A percentile compares a stretch with the other conserved stretches of the same genome.
Conservation (phyloP, 2,329 filamentous ascomycete species). For the Macroventuria anomochaeta region DNA sequence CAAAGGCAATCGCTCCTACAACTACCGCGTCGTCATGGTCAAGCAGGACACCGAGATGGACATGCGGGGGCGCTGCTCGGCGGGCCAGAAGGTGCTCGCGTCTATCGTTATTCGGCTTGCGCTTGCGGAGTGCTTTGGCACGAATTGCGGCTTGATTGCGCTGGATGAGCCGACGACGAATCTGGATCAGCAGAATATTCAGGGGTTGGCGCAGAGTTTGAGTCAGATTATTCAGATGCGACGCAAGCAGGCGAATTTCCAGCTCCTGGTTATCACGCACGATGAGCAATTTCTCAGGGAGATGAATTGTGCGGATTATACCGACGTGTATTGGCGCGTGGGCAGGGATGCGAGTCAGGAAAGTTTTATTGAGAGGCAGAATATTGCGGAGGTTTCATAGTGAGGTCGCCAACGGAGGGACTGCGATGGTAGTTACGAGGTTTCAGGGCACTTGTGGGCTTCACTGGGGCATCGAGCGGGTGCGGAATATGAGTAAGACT, state of each 20-base stretch:
- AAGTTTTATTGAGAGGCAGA: conserved; percentile 76
- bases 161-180: conserved; percentile 98
- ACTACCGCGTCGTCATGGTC: conserved; percentile 96
- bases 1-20: conserved; percentile 82
- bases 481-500: too few species aligned
- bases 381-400: conserved; percentile 47
- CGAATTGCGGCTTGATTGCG: conserved; percentile 94
- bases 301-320: conserved; percentile 94
- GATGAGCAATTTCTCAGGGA: conserved; percentile 93
- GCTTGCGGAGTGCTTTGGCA: conserved; percentile 93
- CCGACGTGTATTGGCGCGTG: conserved; percentile 89
- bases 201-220: conserved; percentile 81
- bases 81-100: conserved; percentile 94
- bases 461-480: too few species aligned
- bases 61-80: conserved; percentile 97
- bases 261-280: conserved; percentile 98
- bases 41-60: conserved; percentile 99
- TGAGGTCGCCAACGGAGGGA: too few species aligned
- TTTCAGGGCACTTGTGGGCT: too few species aligned
- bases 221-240: conserved; percentile 86
- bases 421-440: too few species aligned
- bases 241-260: conserved; percentile 89
- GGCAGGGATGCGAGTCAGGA: conserved; percentile 84
- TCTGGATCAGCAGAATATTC: conserved; percentile 93
- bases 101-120: conserved; percentile 97